Percentiles rank a stretch among this genome's conserved stretches.
phyloP scores from a whole-genome alignment of 106 monocot species.

The Posidonia australis region DNA sequence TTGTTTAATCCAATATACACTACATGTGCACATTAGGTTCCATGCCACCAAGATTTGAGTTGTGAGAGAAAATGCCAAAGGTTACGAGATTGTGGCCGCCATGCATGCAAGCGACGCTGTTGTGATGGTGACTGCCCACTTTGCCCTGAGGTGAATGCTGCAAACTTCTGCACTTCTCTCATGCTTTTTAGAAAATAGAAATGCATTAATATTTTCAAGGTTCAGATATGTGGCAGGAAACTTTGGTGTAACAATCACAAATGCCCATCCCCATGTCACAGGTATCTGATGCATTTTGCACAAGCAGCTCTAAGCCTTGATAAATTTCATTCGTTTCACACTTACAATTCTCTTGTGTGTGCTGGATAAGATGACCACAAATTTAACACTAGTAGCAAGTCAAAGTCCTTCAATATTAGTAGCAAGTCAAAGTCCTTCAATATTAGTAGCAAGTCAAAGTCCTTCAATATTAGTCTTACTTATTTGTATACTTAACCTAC shows the following conservation, averaged over 20 bases:
- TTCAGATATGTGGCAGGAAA: slow-evolving; percentile 78
- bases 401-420: neutral
- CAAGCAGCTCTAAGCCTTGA: neutral
- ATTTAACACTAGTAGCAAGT: neutral
- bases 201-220: slow-evolving; percentile 10
- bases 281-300: slow-evolving; percentile 23
- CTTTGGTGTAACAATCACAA: slow-evolving; percentile 90
- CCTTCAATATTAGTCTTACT: neutral
- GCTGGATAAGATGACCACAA: neutral
- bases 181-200: neutral
- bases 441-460: neutral
- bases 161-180: slow-evolving; percentile 2
- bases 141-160: slow-evolving; percentile 66
- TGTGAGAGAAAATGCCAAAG: slow-evolving; percentile 89
- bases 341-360: neutral
- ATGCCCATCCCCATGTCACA: slow-evolving; percentile 89
- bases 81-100: slow-evolving; percentile 76
- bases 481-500: no score
- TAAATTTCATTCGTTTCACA: neutral
- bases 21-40: slow-evolving; percentile 42
- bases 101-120: slow-evolving; percentile 88
- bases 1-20: neutral
- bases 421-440: neutral
- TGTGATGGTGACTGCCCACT: slow-evolving; percentile 75
- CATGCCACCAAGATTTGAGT: slow-evolving; percentile 86